phyloP scores from a whole-genome alignment of 192 early-diverging fungal genomes.

The Diversispora epigaea region DNA sequence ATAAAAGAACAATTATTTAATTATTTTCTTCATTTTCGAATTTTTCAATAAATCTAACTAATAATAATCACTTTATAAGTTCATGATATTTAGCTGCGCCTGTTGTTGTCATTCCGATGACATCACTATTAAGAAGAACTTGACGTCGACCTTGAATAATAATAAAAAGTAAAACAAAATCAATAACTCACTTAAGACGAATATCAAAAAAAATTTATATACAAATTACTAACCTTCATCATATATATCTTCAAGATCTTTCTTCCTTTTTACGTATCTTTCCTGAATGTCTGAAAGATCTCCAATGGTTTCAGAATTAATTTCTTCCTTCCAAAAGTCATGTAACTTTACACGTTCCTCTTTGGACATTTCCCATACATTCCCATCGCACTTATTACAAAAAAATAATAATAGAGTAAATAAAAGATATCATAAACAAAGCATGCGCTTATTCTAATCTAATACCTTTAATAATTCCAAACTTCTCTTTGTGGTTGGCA shows the following conservation, averaged over 20 bases:
- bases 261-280: neutral
- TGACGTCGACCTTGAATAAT: conserved; percentile 15
- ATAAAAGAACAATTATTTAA: neutral
- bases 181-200: no score
- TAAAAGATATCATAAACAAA: conserved; percentile 25
- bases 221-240: conserved; percentile 24
- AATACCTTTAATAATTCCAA: no score
- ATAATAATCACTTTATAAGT: neutral
- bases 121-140: conserved; percentile 36
- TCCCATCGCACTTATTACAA: conserved; percentile 7
- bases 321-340: conserved; percentile 38
- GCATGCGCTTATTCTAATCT: neutral
- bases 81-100: conserved; percentile 56
- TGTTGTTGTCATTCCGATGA: conserved; percentile 62
- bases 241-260: conserved; percentile 35
- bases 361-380: conserved; percentile 55
- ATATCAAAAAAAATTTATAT: no score
- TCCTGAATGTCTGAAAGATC: conserved; percentile 25
- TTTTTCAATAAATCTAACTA: neutral
- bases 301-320: conserved; percentile 35
- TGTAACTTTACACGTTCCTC: conserved; percentile 44
- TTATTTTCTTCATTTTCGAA: neutral
- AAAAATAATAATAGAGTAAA: conserved; percentile 34
- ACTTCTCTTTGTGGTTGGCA: no score
- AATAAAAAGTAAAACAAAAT: no score